phyloP scores from a whole-genome alignment of 345 rosid species.

The Populus tremula region DNA sequence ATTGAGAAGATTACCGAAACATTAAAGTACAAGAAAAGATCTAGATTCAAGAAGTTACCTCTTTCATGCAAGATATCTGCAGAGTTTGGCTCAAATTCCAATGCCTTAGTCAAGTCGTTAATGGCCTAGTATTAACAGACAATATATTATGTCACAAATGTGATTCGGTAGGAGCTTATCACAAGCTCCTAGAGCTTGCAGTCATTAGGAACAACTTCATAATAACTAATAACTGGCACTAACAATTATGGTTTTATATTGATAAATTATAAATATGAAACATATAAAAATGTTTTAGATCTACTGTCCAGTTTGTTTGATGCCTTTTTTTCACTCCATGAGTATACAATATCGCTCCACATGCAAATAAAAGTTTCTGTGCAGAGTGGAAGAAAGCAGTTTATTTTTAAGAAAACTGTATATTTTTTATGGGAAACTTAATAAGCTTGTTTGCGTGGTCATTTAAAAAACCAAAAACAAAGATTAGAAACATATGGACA shows the following conservation, averaged over 20 bases:
- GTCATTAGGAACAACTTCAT: not conserved
- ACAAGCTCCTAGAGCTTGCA: constrained; percentile 3
- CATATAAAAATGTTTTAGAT: constrained; percentile 1
- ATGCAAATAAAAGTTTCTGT: not conserved
- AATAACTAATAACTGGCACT: constrained; percentile 9
- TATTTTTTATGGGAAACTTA: not conserved
- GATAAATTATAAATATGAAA: not conserved
- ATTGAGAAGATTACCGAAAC: not conserved
- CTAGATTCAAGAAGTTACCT: constrained; percentile 46
- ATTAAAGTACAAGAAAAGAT: not conserved
- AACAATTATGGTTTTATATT: constrained; percentile 7
- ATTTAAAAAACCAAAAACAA: not conserved
- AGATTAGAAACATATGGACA: constrained; percentile 1
- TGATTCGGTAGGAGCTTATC: not conserved
- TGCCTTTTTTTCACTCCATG: constrained; percentile 7
- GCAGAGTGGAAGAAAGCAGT: constrained; percentile 13
- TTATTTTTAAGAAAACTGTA: not conserved
- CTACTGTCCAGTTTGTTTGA: not conserved
- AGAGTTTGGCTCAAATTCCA: constrained; percentile 80
- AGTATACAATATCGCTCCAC: not conserved
- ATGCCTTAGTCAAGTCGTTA: constrained; percentile 82
- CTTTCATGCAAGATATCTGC: constrained; percentile 92
- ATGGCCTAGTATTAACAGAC: constrained; percentile 63
- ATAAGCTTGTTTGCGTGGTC: not conserved
- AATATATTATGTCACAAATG: constrained; percentile 11